Base-by-base conservation (phyloP, 176 grass and related monocot species). In the Phoenix dactylifera region DNA sequence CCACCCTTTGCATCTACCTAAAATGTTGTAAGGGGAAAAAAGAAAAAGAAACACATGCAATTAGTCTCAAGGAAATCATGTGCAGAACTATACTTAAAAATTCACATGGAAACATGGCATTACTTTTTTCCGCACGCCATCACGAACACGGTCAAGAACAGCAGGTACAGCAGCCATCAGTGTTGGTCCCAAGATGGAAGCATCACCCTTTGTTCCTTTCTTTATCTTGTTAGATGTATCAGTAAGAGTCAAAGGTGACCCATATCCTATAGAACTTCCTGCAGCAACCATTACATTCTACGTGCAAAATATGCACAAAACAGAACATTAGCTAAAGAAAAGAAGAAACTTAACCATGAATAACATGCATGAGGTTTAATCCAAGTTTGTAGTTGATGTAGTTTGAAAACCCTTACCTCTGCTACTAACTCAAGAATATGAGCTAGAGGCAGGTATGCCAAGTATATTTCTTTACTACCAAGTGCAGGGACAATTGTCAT, bases 211-310 rank as follows among this genome's bases (percentile, higher is more conserved):
- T 51, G 89, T 95, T 20, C 89, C 85, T 70, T 80, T 95, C 79
- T 89, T 89, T 62, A 95, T 86, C 76, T 95, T 95, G 66, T 86
- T 95, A 23, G 89, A 89, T 60, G 85, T 89, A 72, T 95, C 85
- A 52, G 89, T 95, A 72, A 89, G 89, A 68, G 85, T 95, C 17
- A 83, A 70, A 72, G 89, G 62, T 18, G 89, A 80, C 51, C 85
- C 80, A 54, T 89, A 95, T 53, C 89, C 89, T 67, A 89, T 86
- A 22, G 85, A 58, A 70, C 26, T 58, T 72, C 89, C 89, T 58
- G 86, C 80, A 72, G 85, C 82, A 64, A 95, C 67, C 85, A 95
- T 82, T 54, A 95, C 85, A 79, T 77, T 78, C 85, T 95, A 44
- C 35, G 14, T 14, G 35, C 2, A 44, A 44, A 44, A 12, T 12